A percentile compares a stretch with the other conserved stretches of the same genome.
These are phyloP conservation scores for Colletotrichum eleusines DNA, from an alignment of 2,329 filamentous ascomycete genomes.

Conservation along the genomic window DNA sequence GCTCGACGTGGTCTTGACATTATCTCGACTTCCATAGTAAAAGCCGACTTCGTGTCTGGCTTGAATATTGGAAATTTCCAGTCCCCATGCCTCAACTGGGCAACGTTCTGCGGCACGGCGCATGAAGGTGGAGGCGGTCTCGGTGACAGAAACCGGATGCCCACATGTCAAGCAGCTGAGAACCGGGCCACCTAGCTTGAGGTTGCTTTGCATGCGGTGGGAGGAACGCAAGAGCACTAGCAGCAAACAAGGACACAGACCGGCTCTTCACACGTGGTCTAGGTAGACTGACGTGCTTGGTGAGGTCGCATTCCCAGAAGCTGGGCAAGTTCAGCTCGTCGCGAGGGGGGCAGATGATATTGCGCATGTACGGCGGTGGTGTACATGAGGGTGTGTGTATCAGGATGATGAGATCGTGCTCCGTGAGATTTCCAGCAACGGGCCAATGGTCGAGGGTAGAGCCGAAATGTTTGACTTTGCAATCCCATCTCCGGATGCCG, in stretches of 20 bases:
- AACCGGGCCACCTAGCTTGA: constrained; percentile 9
- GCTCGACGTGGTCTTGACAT: too few relatives aligned
- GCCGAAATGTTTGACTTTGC: not conserved
- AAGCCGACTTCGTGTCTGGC: not conserved
- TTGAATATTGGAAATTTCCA: not conserved
- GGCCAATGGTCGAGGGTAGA: not conserved
- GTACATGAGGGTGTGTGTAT: not conserved
- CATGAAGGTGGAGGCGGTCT: constrained; percentile 16
- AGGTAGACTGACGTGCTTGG: constrained; percentile 1
- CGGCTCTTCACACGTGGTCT: constrained; percentile 23
- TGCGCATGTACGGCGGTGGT: not conserved
- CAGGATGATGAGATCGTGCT: not conserved
- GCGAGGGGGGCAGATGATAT: not conserved
- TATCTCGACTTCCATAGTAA: not conserved
- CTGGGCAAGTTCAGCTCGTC: constrained; percentile 16
- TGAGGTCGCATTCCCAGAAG: not conserved
- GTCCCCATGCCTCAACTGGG: not conserved
- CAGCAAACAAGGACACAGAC: constrained; percentile 3
- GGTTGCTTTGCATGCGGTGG: constrained; percentile 15
- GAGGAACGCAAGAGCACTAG: not conserved
- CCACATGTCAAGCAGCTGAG: constrained; percentile 1
- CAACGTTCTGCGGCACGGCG: not conserved
- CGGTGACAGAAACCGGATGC: constrained; percentile 21
- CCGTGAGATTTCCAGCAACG: too few relatives aligned
- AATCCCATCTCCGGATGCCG: not conserved